A percentile compares a stretch with the other conserved stretches of the same genome.
Conservation (phyloP, 768 basidiomycete species). For the Boletus tomentosulus region DNA sequence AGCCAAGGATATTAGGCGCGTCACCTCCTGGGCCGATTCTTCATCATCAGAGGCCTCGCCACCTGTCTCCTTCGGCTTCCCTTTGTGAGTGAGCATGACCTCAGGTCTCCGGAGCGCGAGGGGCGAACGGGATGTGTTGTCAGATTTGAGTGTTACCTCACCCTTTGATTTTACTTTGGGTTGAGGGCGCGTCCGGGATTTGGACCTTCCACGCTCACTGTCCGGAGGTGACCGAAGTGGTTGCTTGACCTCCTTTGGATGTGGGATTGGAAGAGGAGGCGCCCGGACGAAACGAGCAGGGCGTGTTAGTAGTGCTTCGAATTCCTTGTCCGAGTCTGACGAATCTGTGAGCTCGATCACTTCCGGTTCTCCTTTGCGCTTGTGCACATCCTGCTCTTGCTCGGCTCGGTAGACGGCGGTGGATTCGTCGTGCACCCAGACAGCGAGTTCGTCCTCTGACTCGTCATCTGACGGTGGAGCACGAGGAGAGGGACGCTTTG, state of each 20-base stretch:
- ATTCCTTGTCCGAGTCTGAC: conserved; percentile 29
- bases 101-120: conserved; percentile 9
- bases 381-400: conserved; percentile 8
- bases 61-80: neutral
- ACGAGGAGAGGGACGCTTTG: conserved; percentile 10
- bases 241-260: conserved; percentile 1
- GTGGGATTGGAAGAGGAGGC: conserved; percentile 5
- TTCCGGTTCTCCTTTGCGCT: conserved; percentile 14
- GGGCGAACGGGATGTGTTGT: conserved; percentile 3
- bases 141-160: neutral
- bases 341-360: conserved; percentile 24
- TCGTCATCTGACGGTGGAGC: conserved; percentile 22
- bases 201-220: conserved; percentile 12
- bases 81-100: conserved; percentile 6
- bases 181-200: conserved; percentile 5
- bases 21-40: conserved; percentile 1
- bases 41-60: neutral
- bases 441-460: conserved; percentile 48
- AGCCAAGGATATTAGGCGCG: neutral
- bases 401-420: conserved; percentile 32
- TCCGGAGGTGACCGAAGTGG: conserved; percentile 13
- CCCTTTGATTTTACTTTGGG: conserved; percentile 2
- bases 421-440: conserved; percentile 41
- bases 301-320: conserved; percentile 22
- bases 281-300: conserved; percentile 15